A percentile compares a stretch with the other conserved stretches of the same genome.
Conservation (phyloP, 2,329 filamentous ascomycete species). For the Ceratocystis cubensis region DNA sequence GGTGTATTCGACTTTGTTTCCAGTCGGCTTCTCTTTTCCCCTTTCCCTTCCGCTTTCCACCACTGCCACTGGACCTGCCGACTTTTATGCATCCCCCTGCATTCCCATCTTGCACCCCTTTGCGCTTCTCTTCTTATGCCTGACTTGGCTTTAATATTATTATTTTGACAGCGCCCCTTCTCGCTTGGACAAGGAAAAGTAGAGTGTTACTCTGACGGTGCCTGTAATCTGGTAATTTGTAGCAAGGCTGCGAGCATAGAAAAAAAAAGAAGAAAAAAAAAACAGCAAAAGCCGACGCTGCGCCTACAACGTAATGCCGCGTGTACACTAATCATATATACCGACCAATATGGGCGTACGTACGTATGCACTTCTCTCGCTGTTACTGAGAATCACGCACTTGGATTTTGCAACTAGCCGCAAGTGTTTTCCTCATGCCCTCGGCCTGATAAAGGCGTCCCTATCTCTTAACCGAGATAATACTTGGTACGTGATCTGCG, state of each 20-base stretch:
- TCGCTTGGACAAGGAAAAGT: not conserved
- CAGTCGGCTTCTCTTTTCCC: constrained; percentile 3
- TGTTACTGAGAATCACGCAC: too few species aligned
- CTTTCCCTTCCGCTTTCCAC: not conserved
- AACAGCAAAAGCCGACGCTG: too few species aligned
- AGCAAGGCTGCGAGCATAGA: not conserved
- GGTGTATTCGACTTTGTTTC: not conserved
- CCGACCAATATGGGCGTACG: too few species aligned
- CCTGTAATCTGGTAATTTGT: not conserved
- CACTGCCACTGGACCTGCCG: not conserved
- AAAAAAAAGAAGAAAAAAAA: not conserved
- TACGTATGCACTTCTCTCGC: too few species aligned
- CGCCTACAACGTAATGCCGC: too few species aligned
- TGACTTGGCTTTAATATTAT: not conserved
- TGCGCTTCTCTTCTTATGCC: not conserved
- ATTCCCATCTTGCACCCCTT: not conserved
- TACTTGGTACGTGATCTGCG: too few species aligned
- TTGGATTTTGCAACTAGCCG: too few species aligned
- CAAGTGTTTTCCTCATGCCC: too few species aligned
- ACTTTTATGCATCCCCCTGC: not conserved
- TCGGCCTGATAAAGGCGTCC: too few species aligned
- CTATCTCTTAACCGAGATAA: too few species aligned
- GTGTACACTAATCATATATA: too few species aligned
- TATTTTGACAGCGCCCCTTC: not conserved
- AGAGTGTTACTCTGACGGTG: not conserved